Base-by-base conservation (phyloP, 441 rosid species). In the Brassica hybrid region DNA sequence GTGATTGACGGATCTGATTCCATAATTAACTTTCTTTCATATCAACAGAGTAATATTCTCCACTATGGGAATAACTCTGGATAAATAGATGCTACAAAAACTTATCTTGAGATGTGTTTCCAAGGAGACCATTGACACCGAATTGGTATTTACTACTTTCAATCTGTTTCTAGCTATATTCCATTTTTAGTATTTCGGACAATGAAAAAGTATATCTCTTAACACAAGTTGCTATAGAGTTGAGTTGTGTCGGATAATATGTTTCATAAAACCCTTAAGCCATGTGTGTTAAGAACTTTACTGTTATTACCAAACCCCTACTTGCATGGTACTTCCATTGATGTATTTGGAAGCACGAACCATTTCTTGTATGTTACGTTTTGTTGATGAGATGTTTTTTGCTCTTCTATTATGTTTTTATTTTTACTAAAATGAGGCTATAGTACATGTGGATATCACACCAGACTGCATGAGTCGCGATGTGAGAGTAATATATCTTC, bases 1-100 rank as follows among this genome's bases (percentile, higher is more conserved):
- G 60, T 41, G 59, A 64, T 50, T 59, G 0, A 45, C 48, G 81
- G 56, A 71, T 71, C 81, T 77, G 76, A 77, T 77, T 77, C 81
- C 18, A 25, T 30, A 30, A 25, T 41, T 65, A 72, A 57, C n/a
- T n/a, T n/a, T n/a, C n/a, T n/a, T n/a, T n/a, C 30, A 69, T 60
- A 21, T 76, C 57, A 50, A 19, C 5, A 60, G 18, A 64, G 38
- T 77, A 21, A 18, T 72, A 48, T 77, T 72, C 81, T 72, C 81
- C 81, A 77, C 72, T 71, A 14, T 11, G 56, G 58, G 68, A 57
- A 57, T 65, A 13, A 41, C 72, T 77, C 76, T 77, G 67, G 11
- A 56, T 65, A n/a, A 18, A 52, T 17, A 14, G 60, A 63, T 70
- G 48, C 80, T 57, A 16, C 5, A 43, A 4, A 64, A 45, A 30